Evolutionary conservation across 441 rosid species (phyloP).

Genomic region (Pelargonium myrrhifolium): DNA sequence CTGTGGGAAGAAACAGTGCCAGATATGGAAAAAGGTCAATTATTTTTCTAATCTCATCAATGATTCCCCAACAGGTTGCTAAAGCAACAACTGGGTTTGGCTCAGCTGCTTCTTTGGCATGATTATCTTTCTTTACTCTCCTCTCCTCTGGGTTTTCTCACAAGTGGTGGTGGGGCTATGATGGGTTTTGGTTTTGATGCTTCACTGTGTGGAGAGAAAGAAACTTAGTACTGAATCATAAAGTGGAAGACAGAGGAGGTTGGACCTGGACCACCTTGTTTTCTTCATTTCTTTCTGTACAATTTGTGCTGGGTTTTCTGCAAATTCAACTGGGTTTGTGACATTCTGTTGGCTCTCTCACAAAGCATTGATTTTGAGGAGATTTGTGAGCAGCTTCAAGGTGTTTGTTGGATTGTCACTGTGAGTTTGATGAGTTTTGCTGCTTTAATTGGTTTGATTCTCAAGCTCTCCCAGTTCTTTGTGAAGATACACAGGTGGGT

Average conservation of each 20-base stretch:
- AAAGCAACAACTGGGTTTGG: slow-evolving; percentile 33
- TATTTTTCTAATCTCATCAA: slow-evolving; percentile 30
- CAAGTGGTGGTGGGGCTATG: slow-evolving; percentile 13
- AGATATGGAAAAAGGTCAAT: slow-evolving; percentile 23
- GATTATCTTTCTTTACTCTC: slow-evolving; percentile 30
- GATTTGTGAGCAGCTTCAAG: slow-evolving; percentile 16
- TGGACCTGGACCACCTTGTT: slow-evolving; percentile 28
- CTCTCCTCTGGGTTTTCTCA: slow-evolving; percentile 15
- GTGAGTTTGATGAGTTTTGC: neutral
- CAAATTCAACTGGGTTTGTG: slow-evolving; percentile 8
- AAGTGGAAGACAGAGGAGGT: slow-evolving; percentile 23
- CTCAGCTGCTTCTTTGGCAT: slow-evolving; percentile 39
- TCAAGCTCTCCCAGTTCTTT: slow-evolving; percentile 24
- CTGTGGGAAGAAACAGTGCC: slow-evolving; percentile 19
- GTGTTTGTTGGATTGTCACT: slow-evolving; percentile 1
- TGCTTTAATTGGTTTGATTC: slow-evolving; percentile 22
- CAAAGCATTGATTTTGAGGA: slow-evolving; percentile 23
- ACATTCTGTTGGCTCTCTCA: slow-evolving; percentile 11
- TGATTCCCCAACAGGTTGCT: slow-evolving; percentile 42
- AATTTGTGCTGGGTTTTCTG: slow-evolving; percentile 15
- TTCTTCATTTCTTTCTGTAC: slow-evolving; percentile 17
- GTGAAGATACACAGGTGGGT: slow-evolving; percentile 31
- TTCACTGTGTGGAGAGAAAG: neutral
- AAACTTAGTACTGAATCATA: slow-evolving; percentile 22
- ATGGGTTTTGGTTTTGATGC: slow-evolving; percentile 21